Conservation (phyloP, 768 basidiomycete species). For the Boletus coccyginus region DNA sequence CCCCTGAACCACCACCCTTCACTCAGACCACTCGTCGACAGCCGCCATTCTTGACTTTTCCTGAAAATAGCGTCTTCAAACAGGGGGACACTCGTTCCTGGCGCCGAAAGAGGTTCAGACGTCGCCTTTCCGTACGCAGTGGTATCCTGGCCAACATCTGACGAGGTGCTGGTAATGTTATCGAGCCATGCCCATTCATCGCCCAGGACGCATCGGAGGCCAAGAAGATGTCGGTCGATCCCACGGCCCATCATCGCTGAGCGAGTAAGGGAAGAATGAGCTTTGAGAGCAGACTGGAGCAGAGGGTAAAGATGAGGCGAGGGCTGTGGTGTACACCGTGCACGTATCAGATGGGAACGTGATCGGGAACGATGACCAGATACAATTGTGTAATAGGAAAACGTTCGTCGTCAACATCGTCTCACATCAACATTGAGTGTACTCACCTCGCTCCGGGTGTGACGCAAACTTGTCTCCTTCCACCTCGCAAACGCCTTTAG, state of each 20-base stretch:
- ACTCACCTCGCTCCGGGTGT: slow-evolving; percentile 13
- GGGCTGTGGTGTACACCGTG: slow-evolving; percentile 2
- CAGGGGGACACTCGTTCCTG: slow-evolving; percentile 33
- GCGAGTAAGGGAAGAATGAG: slow-evolving; percentile 69
- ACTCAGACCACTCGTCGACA: slow-evolving; percentile 88
- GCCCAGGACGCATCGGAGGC: slow-evolving; percentile 64
- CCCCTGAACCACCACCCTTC: slow-evolving; percentile 85
- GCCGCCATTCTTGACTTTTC: slow-evolving; percentile 77
- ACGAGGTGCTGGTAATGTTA: neutral
- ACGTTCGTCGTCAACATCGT: neutral
- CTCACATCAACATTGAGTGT: neutral
- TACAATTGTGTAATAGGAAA: neutral
- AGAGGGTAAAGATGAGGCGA: slow-evolving; percentile 39
- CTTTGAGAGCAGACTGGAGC: slow-evolving; percentile 64
- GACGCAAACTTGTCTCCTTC: slow-evolving; percentile 7
- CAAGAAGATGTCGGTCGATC: slow-evolving; percentile 90
- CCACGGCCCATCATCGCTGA: slow-evolving; percentile 80
- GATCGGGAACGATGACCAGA: neutral
- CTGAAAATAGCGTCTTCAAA: slow-evolving; percentile 79
- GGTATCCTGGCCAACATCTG: slow-evolving; percentile 4
- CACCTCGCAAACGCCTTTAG: slow-evolving; percentile 16
- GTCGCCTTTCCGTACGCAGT: neutral
- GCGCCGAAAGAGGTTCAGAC: neutral
- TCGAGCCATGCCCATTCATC: slow-evolving; percentile 30
- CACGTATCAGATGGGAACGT: neutral